These are phyloP conservation scores for Eucalyptus lansdowneana DNA, from an alignment of 345 rosid species.

Conservation along the genomic window DNA sequence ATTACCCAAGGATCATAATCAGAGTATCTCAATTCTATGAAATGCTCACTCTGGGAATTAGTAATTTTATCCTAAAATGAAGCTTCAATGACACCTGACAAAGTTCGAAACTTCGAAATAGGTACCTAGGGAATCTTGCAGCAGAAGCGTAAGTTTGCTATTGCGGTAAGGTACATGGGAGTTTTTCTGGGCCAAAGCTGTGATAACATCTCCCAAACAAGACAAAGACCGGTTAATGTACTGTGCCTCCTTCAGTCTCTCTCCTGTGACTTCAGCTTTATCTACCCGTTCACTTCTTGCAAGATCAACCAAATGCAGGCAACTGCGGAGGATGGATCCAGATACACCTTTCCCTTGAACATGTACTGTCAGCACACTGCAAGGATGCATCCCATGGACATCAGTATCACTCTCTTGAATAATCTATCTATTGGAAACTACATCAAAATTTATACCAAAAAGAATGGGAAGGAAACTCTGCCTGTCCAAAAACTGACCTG, in stretches of 20 bases:
- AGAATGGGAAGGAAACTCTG: no score
- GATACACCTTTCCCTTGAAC: constrained; percentile 64
- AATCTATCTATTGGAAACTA: no score
- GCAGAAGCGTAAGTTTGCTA: constrained; percentile 90
- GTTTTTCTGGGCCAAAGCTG: constrained; percentile 82
- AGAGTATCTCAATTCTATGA: neutral
- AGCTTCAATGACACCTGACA: neutral
- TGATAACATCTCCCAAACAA: constrained; percentile 86
- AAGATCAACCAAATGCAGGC: constrained; percentile 92
- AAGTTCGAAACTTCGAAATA: neutral
- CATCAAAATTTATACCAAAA: no score
- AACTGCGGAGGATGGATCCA: constrained; percentile 63
- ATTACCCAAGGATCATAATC: neutral
- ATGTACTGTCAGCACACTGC: constrained; percentile 75
- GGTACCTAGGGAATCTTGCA: constrained; percentile 85
- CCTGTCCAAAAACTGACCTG: no score
- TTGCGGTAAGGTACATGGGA: constrained; percentile 88
- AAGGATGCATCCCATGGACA: neutral
- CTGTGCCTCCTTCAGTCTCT: constrained; percentile 83
- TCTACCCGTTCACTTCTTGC: constrained; percentile 96
- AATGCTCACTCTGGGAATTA: neutral
- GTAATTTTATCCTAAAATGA: neutral
- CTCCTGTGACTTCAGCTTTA: constrained; percentile 90
- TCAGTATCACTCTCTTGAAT: neutral
- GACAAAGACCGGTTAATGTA: constrained; percentile 86